Conservation (phyloP, 495 filamentous ascomycete species). For the Cudoniella acicularis region DNA sequence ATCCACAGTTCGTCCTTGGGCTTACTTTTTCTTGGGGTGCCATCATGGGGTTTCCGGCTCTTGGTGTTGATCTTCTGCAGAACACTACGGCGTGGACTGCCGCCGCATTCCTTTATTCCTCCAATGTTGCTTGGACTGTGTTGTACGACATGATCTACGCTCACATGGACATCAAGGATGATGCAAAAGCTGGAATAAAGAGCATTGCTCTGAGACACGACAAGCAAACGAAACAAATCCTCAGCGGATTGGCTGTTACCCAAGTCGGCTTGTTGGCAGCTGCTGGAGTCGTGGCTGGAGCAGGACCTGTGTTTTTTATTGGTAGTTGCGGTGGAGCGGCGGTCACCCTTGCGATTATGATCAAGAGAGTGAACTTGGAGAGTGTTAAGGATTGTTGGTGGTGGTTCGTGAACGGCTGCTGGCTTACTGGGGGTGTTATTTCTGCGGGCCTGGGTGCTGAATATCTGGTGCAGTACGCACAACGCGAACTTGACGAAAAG, state of each 20-base stretch:
- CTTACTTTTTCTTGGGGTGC: slow-evolving; percentile 97
- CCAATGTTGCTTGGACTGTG: slow-evolving; percentile 90
- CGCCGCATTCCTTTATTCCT: slow-evolving; percentile 73
- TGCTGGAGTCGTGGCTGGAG: slow-evolving; percentile 68
- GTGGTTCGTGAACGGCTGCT: slow-evolving; percentile 78
- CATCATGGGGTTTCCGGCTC: slow-evolving; percentile 91
- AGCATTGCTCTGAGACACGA: slow-evolving; percentile 90
- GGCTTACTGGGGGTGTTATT: slow-evolving; percentile 52
- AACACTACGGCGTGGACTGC: slow-evolving; percentile 62
- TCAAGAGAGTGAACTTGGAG: slow-evolving; percentile 80
- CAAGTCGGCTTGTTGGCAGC: slow-evolving; percentile 79
- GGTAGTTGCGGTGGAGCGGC: slow-evolving; percentile 82
- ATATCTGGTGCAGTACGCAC: slow-evolving; percentile 41
- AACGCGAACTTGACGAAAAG: neutral
- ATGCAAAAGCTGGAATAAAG: slow-evolving; percentile 90
- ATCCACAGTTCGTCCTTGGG: slow-evolving; percentile 89
- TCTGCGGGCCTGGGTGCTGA: slow-evolving; percentile 47
- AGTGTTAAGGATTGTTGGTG: slow-evolving; percentile 87
- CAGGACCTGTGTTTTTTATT: slow-evolving; percentile 80
- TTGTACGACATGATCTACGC: slow-evolving; percentile 99
- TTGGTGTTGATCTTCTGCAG: slow-evolving; percentile 74
- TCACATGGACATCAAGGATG: slow-evolving; percentile 96
- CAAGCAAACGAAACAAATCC: slow-evolving; percentile 78
- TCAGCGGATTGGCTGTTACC: slow-evolving; percentile 67
- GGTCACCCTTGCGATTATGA: slow-evolving; percentile 77